Evolutionary conservation across 2,329 filamentous ascomycete species (phyloP).

Genomic region (Aspergillus sp.): DNA sequence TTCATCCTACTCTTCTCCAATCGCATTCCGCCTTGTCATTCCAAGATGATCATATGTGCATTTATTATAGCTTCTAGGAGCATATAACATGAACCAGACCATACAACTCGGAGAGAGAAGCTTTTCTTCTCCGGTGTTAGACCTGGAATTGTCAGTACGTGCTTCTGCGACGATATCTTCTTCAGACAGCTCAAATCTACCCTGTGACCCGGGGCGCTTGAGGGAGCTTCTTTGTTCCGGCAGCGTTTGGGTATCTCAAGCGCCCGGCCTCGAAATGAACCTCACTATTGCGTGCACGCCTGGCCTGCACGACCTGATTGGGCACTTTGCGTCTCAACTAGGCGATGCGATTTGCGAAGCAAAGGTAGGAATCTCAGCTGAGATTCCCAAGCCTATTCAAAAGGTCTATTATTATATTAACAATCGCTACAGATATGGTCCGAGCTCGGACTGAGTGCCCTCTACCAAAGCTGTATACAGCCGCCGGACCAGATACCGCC

Average conservation of each 20-base stretch:
- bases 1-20: background rate
- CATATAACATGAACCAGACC: slow-evolving; percentile 25
- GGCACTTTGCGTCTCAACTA: slow-evolving; percentile 24
- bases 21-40: background rate
- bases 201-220: background rate
- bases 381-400: background rate
- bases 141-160: slow-evolving; percentile 27
- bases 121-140: slow-evolving; percentile 18
- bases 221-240: slow-evolving; percentile 13
- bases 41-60: background rate
- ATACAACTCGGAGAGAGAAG: slow-evolving; percentile 29
- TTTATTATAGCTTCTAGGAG: background rate
- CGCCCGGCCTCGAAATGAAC: slow-evolving; percentile 33
- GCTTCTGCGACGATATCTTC: slow-evolving; percentile 25
- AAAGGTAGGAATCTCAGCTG: slow-evolving; percentile 23
- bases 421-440: slow-evolving; percentile 35
- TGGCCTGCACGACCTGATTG: background rate
- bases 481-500: slow-evolving; percentile 1
- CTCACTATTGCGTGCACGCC: slow-evolving; percentile 26
- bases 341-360: slow-evolving; percentile 30
- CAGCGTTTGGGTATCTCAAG: slow-evolving; percentile 35
- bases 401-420: background rate
- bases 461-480: slow-evolving; percentile 26
- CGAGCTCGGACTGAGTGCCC: slow-evolving; percentile 32
- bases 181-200: background rate